Conservation (phyloP, 352 stramenopile genomes). For the Halophytophthora polymorphica region DNA sequence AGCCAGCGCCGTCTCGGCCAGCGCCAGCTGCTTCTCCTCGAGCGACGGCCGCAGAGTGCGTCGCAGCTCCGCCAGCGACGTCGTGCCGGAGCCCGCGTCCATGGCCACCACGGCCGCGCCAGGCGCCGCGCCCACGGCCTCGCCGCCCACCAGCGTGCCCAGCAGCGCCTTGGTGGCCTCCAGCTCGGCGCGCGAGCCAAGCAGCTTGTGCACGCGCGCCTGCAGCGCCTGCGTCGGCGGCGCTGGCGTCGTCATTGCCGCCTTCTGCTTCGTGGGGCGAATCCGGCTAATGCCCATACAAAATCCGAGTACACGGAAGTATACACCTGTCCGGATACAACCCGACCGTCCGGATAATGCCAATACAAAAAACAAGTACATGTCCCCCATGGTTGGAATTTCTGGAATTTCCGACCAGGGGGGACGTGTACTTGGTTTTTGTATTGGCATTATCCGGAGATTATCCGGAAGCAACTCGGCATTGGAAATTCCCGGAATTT, state of each 20-base stretch:
- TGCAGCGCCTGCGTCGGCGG: conserved; percentile 41
- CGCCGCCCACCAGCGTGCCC: conserved; percentile 41
- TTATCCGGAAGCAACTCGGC: too few relatives aligned
- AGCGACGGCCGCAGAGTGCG: conserved; percentile 44
- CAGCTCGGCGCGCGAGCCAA: conserved; percentile 57
- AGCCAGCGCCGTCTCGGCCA: conserved; percentile 47
- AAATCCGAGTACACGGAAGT: too few relatives aligned
- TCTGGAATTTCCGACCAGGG: too few relatives aligned
- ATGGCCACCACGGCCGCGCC: conserved; percentile 24
- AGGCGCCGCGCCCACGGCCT: conserved; percentile 3
- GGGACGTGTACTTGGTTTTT: too few relatives aligned
- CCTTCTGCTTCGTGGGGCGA: background rate
- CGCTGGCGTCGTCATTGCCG: conserved; percentile 15
- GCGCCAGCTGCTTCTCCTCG: conserved; percentile 47
- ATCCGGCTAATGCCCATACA: too few relatives aligned
- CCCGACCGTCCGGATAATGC: too few relatives aligned
- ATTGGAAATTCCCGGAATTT: too few relatives aligned
- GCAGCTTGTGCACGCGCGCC: conserved; percentile 59
- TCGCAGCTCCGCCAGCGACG: conserved; percentile 34
- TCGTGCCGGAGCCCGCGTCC: conserved; percentile 9
- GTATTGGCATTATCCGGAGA: too few relatives aligned
- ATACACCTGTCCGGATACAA: too few relatives aligned
- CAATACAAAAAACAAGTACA: too few relatives aligned
- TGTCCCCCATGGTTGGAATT: too few relatives aligned
- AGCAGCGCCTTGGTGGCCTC: conserved; percentile 61